phyloP scores from a whole-genome alignment of 768 basidiomycete species.

The Terana coerulea region DNA sequence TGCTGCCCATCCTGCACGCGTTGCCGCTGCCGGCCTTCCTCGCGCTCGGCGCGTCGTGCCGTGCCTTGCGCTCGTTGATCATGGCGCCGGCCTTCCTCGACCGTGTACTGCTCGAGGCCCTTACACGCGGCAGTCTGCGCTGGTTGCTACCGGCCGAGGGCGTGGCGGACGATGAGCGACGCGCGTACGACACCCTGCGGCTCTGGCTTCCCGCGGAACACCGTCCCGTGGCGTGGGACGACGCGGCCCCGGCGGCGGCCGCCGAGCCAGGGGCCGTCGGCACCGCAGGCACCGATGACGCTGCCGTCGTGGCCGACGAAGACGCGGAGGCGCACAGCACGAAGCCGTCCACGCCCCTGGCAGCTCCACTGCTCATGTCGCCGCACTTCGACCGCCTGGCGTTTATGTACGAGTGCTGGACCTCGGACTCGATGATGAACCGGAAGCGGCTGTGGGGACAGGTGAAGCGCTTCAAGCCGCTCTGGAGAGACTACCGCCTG shows the following conservation, averaged over 20 bases:
- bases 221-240: neutral
- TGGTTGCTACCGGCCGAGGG: constrained; percentile 5
- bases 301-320: neutral
- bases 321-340: neutral
- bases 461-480: constrained; percentile 5
- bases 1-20: constrained; percentile 6
- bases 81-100: constrained; percentile 3
- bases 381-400: constrained; percentile 5
- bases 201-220: neutral
- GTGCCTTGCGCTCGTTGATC: constrained; percentile 1
- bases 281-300: neutral
- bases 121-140: constrained; percentile 2
- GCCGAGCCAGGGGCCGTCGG: neutral
- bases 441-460: constrained; percentile 9
- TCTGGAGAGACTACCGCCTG: constrained; percentile 6
- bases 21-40: neutral
- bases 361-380: neutral
- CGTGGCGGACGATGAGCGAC: neutral
- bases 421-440: constrained; percentile 10
- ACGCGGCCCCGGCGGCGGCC: neutral
- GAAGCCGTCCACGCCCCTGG: neutral
- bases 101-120: constrained; percentile 3
- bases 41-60: neutral
- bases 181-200: constrained; percentile 1
- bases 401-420: constrained; percentile 7